Percentiles rank a stretch among this genome's conserved stretches.
phyloP scores from a whole-genome alignment of 495 filamentous ascomycete genomes.

The Trypethelium eluteriae region DNA sequence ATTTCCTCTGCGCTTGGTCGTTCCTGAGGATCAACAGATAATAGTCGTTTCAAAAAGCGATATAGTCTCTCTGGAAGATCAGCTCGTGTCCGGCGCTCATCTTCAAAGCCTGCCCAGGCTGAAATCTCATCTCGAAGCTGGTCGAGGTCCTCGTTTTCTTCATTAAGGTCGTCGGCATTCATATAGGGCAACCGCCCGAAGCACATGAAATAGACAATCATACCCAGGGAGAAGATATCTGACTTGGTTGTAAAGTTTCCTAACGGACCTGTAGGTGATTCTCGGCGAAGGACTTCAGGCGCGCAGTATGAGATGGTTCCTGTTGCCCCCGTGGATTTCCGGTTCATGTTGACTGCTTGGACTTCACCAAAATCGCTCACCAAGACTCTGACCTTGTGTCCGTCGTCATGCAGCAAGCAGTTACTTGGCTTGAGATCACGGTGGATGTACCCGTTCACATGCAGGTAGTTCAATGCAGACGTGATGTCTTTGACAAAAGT shows the following conservation, averaged over 20 bases:
- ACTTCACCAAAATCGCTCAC: slow-evolving; percentile 98
- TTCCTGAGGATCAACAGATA: slow-evolving; percentile 67
- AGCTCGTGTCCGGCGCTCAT: slow-evolving; percentile 57
- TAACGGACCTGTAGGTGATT: slow-evolving; percentile 58
- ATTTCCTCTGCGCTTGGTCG: slow-evolving; percentile 85
- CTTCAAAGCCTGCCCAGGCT: slow-evolving; percentile 77
- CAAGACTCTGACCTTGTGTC: slow-evolving; percentile 62
- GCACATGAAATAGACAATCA: slow-evolving; percentile 98
- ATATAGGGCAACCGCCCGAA: slow-evolving; percentile 82
- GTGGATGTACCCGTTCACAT: slow-evolving; percentile 91
- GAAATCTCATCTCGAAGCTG: slow-evolving; percentile 78
- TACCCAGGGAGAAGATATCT: slow-evolving; percentile 91
- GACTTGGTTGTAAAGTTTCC: slow-evolving; percentile 94
- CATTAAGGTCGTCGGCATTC: slow-evolving; percentile 73
- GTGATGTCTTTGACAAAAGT: slow-evolving; percentile 96
- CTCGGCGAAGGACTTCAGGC: slow-evolving; percentile 75
- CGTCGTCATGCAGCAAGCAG: slow-evolving; percentile 75
- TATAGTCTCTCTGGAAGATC: slow-evolving; percentile 87
- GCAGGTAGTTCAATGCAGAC: slow-evolving; percentile 80
- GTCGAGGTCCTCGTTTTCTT: slow-evolving; percentile 92
- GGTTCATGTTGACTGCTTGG: slow-evolving; percentile 66
- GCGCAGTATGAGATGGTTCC: slow-evolving; percentile 97
- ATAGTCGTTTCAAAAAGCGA: slow-evolving; percentile 66
- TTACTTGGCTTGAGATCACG: slow-evolving; percentile 94
- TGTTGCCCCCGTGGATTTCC: slow-evolving; percentile 85